Base-by-base conservation (phyloP, 768 basidiomycete genomes). In the Mycena haematopus region DNA sequence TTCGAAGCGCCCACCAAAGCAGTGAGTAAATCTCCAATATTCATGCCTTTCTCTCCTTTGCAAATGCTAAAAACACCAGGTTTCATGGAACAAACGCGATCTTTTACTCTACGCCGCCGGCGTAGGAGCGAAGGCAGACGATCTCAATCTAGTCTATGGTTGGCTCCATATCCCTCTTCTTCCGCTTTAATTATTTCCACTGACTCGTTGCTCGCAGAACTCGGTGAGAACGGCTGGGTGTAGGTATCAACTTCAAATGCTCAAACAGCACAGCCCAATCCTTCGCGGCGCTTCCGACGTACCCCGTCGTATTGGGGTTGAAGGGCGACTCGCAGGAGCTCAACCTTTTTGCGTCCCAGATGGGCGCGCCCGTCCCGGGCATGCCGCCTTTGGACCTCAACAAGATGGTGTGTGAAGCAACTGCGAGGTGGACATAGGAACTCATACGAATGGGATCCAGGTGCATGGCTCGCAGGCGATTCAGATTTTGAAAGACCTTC, bases 21-120 rank as follows among this genome's bases (percentile, higher is more conserved):
- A 35, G 90, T 92, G 66, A 56, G 82, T 77, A 24, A 1, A 45
- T 9, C 2, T n/a, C n/a, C n/a, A n/a, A n/a, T n/a, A n/a, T n/a
- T n/a, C 36, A 21, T 42, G 40, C n/a, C 22, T 10, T 0, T 36
- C 36, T 36, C 22, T 21, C 44, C 22, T 11, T 21, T 10, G 22
- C 21, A 42, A n/a, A 9, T 5, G 42, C 44, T 45, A 13, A 45
- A 22, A 45, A 35, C 21, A 3, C 22, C 19, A 93, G 91, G 93
- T 92, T 24, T 74, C 84, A 0, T 95, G 93, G 93, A 93, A 91
- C 72, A 87, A 88, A 75, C 86, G 92, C 54, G 93, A 95, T 74
- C 77, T 94, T n/a, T 77, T 95, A 62, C 83, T 86, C 1, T 95
- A 94, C 66, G 90, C 91, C 17, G 78, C 87, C 24, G 92, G 91